These are phyloP conservation scores for Epichloe sibirici DNA, from an alignment of 2,329 filamentous ascomycete genomes.

Conservation along the genomic window DNA sequence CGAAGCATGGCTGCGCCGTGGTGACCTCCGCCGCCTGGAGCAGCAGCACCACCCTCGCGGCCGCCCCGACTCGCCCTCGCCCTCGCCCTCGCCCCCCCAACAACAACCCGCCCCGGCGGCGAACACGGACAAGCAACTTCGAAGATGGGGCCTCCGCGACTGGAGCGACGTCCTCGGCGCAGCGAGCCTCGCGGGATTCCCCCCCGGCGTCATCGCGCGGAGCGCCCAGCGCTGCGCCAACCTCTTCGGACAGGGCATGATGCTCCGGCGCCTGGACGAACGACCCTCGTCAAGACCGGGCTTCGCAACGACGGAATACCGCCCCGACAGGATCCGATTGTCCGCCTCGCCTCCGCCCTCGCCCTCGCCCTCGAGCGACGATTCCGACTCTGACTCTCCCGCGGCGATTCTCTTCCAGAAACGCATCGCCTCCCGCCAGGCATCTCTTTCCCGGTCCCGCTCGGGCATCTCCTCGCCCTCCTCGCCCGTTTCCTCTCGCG, in stretches of 20 bases:
- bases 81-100: background rate
- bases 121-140: conserved; percentile 15
- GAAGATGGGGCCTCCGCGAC: conserved; percentile 44
- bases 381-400: conserved; percentile 2
- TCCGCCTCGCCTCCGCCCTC: conserved; percentile 8
- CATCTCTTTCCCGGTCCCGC: conserved; percentile 10
- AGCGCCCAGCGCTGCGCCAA: conserved; percentile 62
- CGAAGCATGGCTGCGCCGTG: conserved; percentile 21
- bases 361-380: conserved; percentile 10
- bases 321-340: conserved; percentile 16
- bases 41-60: no score
- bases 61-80: no score
- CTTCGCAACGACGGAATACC: conserved; percentile 17
- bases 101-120: background rate
- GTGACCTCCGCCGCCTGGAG: conserved; percentile 11
- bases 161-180: conserved; percentile 80
- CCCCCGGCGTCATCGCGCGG: conserved; percentile 50
- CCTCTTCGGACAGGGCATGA: conserved; percentile 64
- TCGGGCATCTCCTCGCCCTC: conserved; percentile 13
- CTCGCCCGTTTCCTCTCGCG: conserved; percentile 2
- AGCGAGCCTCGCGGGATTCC: conserved; percentile 63
- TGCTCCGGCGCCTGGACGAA: conserved; percentile 42
- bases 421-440: conserved; percentile 14
- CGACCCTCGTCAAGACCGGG: conserved; percentile 14
- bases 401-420: conserved; percentile 17